Evolutionary conservation across 805 yeast species (phyloP), one percentile per base, ranked within the genome.

Genomic region (Tetrapisispora arboricola): DNA sequence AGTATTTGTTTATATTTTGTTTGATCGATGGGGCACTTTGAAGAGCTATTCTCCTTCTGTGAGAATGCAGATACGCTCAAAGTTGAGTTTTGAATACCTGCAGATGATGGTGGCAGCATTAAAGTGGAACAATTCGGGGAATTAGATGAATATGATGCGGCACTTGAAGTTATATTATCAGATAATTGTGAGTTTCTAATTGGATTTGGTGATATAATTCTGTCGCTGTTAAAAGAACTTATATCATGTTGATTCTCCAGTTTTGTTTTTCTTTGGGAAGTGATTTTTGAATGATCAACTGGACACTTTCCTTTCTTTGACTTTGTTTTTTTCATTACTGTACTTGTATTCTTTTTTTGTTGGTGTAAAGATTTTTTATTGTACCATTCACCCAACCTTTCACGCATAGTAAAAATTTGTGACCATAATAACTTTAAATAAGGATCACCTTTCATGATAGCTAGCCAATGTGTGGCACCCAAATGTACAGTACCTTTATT

Each of bases 401-500:
- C 70, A 45, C 71, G 60, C 46, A 67, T 55, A 27, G 63, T 65
- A 46, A 67, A 67, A 20, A 67, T 67, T 45, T 67, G 72, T 4
- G 67, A 65, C 80, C 80, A 75, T 19, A 75, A 50, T 33, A 74
- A 70, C 44, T 75, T 68, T 36, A 75, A 53, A 49, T 73, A 74
- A 5, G 76, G 73, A 47, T 75, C 80, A 49, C 77, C 76, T 51
- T 75, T 70, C 65, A 74, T 73, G 17, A 75, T 67, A 21, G 77
- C 76, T 49, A 75, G 57, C 78, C 79, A 75, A 19, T 77, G 76
- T 4, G 77, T 68, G 1, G 75, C 71, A 43, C 77, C 71, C n/a
- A 67, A 46, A 51, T 67, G 71, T 3, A 64, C 63, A 1, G 71
- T 66, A 4, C 69, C 66, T 22, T 66, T 66, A 20, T 64, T 58